Percentiles rank a stretch among this genome's conserved stretches.
Conservation (phyloP, 2,329 filamentous ascomycete genomes). For the Scedosporium boydii region DNA sequence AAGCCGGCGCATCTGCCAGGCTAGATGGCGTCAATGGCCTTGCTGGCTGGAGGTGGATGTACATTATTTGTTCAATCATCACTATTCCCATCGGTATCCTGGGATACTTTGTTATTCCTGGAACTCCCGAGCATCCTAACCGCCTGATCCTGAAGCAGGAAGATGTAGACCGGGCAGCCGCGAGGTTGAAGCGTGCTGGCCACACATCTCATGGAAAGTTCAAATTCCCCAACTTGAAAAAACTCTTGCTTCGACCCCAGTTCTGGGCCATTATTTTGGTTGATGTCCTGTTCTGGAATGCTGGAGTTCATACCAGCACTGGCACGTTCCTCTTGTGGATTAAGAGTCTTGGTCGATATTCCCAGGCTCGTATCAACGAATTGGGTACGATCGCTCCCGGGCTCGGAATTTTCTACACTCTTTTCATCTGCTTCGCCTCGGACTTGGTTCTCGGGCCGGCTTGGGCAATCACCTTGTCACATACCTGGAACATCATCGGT, state of each 20-base stretch:
- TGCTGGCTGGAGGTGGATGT: slow-evolving; percentile 47
- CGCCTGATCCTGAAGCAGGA: slow-evolving; percentile 31
- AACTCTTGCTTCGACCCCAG: slow-evolving; percentile 29
- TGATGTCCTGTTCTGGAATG: slow-evolving; percentile 49
- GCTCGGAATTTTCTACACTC: slow-evolving; percentile 45
- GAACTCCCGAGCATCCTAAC: slow-evolving; percentile 35
- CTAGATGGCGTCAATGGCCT: slow-evolving; percentile 34
- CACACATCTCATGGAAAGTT: slow-evolving; percentile 28
- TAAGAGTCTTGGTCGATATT: slow-evolving; percentile 41
- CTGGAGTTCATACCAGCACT: slow-evolving; percentile 31
- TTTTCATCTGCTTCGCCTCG: slow-evolving; percentile 44
- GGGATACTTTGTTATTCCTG: slow-evolving; percentile 41
- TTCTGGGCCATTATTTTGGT: slow-evolving; percentile 41
- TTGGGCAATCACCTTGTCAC: slow-evolving; percentile 43
- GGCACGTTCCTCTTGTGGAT: slow-evolving; percentile 49
- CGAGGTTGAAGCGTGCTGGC: slow-evolving; percentile 33
- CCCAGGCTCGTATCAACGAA: slow-evolving; percentile 36
- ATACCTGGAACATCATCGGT: slow-evolving; percentile 41
- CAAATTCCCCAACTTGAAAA: slow-evolving; percentile 17
- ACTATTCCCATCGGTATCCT: slow-evolving; percentile 44
- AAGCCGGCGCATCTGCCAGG: slow-evolving; percentile 28
- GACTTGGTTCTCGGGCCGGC: slow-evolving; percentile 42
- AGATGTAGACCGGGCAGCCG: slow-evolving; percentile 35
- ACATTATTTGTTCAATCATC: slow-evolving; percentile 42
- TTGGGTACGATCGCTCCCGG: slow-evolving; percentile 42